These are phyloP conservation scores for Graphium sp. DNA, from an alignment of 2,329 filamentous ascomycete genomes.

Conservation along the genomic window DNA sequence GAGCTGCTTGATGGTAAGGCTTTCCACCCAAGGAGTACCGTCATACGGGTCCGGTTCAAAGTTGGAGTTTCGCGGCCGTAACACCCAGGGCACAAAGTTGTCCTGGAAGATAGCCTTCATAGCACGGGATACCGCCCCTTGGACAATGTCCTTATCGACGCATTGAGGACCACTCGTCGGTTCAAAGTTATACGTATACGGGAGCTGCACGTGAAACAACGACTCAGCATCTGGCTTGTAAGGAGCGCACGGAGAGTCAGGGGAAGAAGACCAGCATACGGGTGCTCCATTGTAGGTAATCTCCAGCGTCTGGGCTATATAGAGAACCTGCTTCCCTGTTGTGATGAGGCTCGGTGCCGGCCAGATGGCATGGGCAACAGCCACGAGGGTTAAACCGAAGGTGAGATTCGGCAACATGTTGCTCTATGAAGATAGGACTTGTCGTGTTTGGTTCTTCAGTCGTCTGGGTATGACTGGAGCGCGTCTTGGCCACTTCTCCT, in stretches of 20 bases:
- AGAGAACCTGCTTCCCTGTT: slow-evolving; percentile 33
- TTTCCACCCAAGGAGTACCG: slow-evolving; percentile 31
- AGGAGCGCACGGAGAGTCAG: slow-evolving; percentile 9
- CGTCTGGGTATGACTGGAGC: too few species aligned
- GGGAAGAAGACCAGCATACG: slow-evolving; percentile 29
- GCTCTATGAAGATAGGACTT: neutral
- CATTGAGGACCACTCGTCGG: slow-evolving; percentile 19
- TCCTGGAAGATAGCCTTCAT: slow-evolving; percentile 47
- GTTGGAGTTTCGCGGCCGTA: slow-evolving; percentile 44
- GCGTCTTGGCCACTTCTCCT: too few species aligned
- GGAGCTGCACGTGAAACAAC: slow-evolving; percentile 22
- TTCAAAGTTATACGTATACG: slow-evolving; percentile 26
- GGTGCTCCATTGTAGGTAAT: slow-evolving; percentile 41
- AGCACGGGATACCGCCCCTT: slow-evolving; percentile 39
- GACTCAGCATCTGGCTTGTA: slow-evolving; percentile 12
- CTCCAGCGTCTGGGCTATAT: slow-evolving; percentile 30
- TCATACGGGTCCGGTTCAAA: slow-evolving; percentile 42
- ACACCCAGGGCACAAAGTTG: slow-evolving; percentile 64
- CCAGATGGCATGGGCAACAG: slow-evolving; percentile 35
- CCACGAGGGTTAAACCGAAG: slow-evolving; percentile 17
- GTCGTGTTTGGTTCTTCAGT: too few species aligned
- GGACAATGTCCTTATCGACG: slow-evolving; percentile 34
- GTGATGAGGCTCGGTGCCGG: slow-evolving; percentile 32
- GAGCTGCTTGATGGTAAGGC: slow-evolving; percentile 46
- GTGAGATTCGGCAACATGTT: slow-evolving; percentile 3